These are phyloP conservation scores for Zoysia pacifica DNA, from an alignment of 176 grass and related monocot genomes.

Conservation along the genomic window DNA sequence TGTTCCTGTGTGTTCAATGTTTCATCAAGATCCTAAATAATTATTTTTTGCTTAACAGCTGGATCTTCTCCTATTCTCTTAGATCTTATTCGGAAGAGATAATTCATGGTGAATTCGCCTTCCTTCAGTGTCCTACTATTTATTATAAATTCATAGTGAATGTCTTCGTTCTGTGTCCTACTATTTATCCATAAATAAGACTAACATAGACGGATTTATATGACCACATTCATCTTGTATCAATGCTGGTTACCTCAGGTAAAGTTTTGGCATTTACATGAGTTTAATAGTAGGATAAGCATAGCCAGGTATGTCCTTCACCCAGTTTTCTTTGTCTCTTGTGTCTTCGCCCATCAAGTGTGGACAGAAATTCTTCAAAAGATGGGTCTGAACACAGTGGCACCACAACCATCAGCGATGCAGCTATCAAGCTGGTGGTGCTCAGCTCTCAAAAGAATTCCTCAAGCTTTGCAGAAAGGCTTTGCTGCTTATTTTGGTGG, in stretches of 20 bases:
- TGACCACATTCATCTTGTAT: constrained; percentile 8
- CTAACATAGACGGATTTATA: not conserved
- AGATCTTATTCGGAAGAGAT: constrained; percentile 17
- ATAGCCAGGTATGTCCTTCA: not conserved
- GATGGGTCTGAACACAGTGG: too few species aligned
- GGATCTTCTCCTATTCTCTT: constrained; percentile 3
- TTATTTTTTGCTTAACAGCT: constrained; percentile 27
- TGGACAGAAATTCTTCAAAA: constrained; percentile 8
- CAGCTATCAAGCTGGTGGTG: too few species aligned
- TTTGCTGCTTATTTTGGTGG: too few species aligned
- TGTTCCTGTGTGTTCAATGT: not conserved
- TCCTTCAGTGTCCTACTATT: not conserved
- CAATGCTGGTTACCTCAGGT: not conserved
- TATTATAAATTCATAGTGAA: not conserved
- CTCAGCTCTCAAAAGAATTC: too few species aligned
- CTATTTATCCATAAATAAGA: not conserved
- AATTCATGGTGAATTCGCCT: not conserved
- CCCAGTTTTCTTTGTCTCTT: not conserved
- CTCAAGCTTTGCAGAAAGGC: too few species aligned
- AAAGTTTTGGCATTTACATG: constrained; percentile 3
- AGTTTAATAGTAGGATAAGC: constrained; percentile 3
- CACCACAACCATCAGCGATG: not conserved
- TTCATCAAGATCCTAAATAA: constrained; percentile 16
- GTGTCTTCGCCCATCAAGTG: too few species aligned
- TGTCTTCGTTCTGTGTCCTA: too few species aligned